A percentile compares a stretch with the other conserved stretches of the same genome.
These are phyloP conservation scores for Plantago elongata DNA, from an alignment of 257 asterid species.

Conservation along the genomic window DNA sequence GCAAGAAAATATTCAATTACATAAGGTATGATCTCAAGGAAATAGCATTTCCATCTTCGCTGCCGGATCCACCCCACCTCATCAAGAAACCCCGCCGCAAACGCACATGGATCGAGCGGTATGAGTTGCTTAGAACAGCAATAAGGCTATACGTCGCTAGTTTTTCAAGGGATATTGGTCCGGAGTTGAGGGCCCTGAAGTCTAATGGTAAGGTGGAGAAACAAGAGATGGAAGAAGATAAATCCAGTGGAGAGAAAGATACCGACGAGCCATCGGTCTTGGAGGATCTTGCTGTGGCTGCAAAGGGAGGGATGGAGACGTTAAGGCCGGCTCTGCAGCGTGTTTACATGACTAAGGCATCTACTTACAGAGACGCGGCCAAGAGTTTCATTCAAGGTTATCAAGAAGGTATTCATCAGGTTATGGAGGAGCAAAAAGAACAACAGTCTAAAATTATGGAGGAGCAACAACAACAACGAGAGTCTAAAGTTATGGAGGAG, in stretches of 20 bases:
- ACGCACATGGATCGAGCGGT: constrained; percentile 67
- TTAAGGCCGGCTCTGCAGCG: constrained; percentile 82
- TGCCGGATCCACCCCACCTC: constrained; percentile 87
- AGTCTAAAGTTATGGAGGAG: constrained; percentile 53
- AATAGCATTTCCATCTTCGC: constrained; percentile 83
- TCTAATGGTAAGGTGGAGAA: constrained; percentile 58
- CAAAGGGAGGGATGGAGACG: constrained; percentile 90
- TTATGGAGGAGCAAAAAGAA: constrained; percentile 57
- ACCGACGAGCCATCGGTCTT: constrained; percentile 61
- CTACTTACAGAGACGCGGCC: constrained; percentile 90
- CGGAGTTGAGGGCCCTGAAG: constrained; percentile 86
- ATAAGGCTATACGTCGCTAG: constrained; percentile 74
- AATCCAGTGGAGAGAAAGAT: constrained; percentile 21
- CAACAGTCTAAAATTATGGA: constrained; percentile 51
- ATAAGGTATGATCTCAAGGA: constrained; percentile 85
- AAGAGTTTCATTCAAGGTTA: constrained; percentile 85
- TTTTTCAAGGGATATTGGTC: constrained; percentile 95
- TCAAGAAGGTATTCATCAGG: constrained; percentile 84
- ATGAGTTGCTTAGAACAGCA: constrained; percentile 78
- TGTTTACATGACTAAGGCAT: constrained; percentile 88
- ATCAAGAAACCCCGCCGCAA: constrained; percentile 41
- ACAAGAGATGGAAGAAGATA: constrained; percentile 20
- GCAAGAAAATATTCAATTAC: constrained; percentile 59
- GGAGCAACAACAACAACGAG: constrained; percentile 27
- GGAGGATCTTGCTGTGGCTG: constrained; percentile 96